Base-by-base conservation (phyloP, 305 asterid genomes). In the Salvia sclarea region DNA sequence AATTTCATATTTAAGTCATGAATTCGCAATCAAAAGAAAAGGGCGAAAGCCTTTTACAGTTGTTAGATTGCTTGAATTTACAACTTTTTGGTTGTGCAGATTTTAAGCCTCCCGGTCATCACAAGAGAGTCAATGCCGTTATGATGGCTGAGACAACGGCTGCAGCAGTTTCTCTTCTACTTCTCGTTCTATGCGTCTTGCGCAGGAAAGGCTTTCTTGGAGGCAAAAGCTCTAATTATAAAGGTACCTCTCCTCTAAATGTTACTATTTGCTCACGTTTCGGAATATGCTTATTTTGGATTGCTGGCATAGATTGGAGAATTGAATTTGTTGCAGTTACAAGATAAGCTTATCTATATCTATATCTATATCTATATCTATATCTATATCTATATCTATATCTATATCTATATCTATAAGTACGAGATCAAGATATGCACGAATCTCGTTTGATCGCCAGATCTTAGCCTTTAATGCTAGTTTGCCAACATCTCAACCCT, bases 61-160 rank as follows among this genome's bases (percentile, higher is more conserved):
- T 35, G 11, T 35, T 35, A 35, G 2, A 2, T 35, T 35, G 41
- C 41, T 35, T 35, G 41, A 35, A 6, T 7, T 35, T 38, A 5
- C 3, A 10, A 4, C 7, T 13, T 11, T 61, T 60, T 44, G 44
- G 43, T 16, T 31, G 21, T 63, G 78, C 90, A 92, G 98, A 92
- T 78, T 92, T 92, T 75, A 77, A 71, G 53, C 96, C 95, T 47
- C 98, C 90, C 44, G 77, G 68, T 37, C 74, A 73, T 73, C 73
- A 78, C 69, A 81, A 66, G 64, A 86, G 66, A 73, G 54, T 80
- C 25, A 56, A 30, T 41, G 18, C 77, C 56, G 75, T 65, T 53
- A 74, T 69, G 75, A 74, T 82, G 58, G 86, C 76, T 28, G 96
- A 87, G 57, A 47, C 73, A 18, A 61, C 70, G 21, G 82, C 84